Evolutionary conservation across 306 rosid genomes (phyloP).

Genomic region (Quercus aquifolioides): DNA sequence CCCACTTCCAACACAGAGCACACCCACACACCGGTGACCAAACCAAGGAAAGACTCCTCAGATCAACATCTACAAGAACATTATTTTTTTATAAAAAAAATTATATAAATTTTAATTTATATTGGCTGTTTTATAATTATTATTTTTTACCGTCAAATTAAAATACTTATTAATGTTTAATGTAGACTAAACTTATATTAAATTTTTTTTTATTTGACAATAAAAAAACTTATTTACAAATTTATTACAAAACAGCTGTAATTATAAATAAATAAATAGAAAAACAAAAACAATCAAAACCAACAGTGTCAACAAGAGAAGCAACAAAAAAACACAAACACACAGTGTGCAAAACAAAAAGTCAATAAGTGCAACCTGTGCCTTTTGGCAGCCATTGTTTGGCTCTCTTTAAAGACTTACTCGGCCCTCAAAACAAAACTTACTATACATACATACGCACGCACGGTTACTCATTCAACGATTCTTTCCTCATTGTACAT

Average conservation of each 20-base stretch:
- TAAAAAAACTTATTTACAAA: too few relatives aligned
- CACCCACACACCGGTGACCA: not conserved
- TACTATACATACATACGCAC: not conserved
- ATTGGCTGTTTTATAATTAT: too few relatives aligned
- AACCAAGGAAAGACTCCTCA: not conserved
- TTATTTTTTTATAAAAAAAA: too few relatives aligned
- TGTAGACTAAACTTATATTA: rapidly evolving
- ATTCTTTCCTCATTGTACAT: not conserved
- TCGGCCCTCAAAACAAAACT: not conserved
- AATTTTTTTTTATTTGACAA: too few relatives aligned
- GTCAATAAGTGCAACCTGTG: slow-evolving; percentile 70
- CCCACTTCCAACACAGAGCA: not conserved
- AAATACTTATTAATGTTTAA: too few relatives aligned
- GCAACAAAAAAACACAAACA: not conserved
- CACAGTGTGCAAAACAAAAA: slow-evolving; percentile 27
- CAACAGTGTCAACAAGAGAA: slow-evolving; percentile 21
- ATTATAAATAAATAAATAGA: slow-evolving; percentile 1
- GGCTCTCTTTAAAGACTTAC: slow-evolving; percentile 31
- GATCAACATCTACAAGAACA: not conserved
- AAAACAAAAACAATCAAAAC: slow-evolving; percentile 7
- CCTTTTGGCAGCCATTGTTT: slow-evolving; percentile 37
- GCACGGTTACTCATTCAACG: slow-evolving; percentile 12
- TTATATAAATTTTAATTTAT: too few relatives aligned
- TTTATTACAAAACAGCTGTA: slow-evolving; percentile 35
- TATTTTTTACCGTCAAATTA: too few relatives aligned